Evolutionary conservation across 768 basidiomycete species (phyloP).

Genomic region (Wakefieldia striispora): DNA sequence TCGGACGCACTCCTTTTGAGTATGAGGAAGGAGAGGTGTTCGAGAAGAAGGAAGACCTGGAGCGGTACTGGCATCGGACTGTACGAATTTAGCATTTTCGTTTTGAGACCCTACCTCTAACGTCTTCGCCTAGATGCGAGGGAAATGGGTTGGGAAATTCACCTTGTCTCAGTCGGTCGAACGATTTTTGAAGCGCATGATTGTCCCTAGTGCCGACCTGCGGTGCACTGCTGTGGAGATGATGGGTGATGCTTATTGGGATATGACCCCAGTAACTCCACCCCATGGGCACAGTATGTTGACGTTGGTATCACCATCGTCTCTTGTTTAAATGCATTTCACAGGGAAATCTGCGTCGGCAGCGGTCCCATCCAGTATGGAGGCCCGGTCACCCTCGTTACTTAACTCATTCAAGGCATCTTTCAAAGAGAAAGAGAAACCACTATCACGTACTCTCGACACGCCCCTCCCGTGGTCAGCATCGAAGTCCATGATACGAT

Average conservation of each 20-base stretch:
- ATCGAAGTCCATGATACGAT: constrained; percentile 13
- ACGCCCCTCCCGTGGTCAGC: constrained; percentile 36
- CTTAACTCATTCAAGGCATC: constrained; percentile 20
- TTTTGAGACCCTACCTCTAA: background rate
- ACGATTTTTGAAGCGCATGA: constrained; percentile 71
- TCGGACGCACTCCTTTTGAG: constrained; percentile 92
- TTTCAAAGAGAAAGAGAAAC: constrained; percentile 24
- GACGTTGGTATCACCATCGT: constrained; percentile 12
- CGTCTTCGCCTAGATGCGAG: constrained; percentile 49
- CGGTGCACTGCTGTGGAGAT: constrained; percentile 68
- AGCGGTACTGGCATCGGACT: constrained; percentile 85
- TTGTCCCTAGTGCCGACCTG: constrained; percentile 77
- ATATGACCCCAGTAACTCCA: constrained; percentile 28
- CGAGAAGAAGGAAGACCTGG: constrained; percentile 73
- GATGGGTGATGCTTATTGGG: constrained; percentile 70
- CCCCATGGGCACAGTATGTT: constrained; percentile 42
- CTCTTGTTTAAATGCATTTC: background rate
- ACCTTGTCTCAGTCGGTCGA: constrained; percentile 67
- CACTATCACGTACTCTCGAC: constrained; percentile 31
- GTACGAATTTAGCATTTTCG: constrained; percentile 36
- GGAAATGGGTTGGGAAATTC: constrained; percentile 76
- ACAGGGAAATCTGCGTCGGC: constrained; percentile 37
- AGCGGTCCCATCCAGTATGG: constrained; percentile 7
- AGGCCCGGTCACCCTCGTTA: constrained; percentile 16
- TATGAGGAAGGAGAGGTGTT: constrained; percentile 77